phyloP scores from a whole-genome alignment of 257 asterid species.

The Pogostemon cablin region DNA sequence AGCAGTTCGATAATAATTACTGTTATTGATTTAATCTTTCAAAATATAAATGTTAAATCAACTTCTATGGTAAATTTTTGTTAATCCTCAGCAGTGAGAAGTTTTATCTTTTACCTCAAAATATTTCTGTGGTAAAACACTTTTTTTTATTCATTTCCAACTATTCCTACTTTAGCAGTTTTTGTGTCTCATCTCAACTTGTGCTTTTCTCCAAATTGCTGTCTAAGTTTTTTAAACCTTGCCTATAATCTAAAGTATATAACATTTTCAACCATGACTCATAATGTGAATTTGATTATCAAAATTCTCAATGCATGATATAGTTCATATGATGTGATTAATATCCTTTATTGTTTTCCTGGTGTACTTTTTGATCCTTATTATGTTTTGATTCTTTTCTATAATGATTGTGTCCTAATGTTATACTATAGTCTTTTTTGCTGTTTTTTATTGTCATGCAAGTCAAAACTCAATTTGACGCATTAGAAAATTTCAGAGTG shows the following conservation, averaged over 20 bases:
- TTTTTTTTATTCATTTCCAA: not conserved
- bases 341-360: not conserved
- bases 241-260: not conserved
- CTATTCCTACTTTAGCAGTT: not conserved
- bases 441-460: slow-evolving; percentile 1
- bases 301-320: not conserved
- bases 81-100: not conserved
- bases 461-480: slow-evolving; percentile 32
- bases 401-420: not conserved
- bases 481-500: slow-evolving; percentile 61
- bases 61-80: not conserved
- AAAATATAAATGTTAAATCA: not conserved
- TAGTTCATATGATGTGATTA: not conserved
- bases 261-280: not conserved
- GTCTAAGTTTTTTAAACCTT: not conserved
- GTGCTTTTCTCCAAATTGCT: not conserved
- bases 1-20: not conserved
- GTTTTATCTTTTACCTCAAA: not conserved
- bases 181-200: not conserved
- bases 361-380: not conserved
- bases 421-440: not conserved
- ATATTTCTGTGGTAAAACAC: not conserved
- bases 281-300: not conserved
- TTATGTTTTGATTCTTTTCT: not conserved
- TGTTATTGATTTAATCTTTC: slow-evolving; percentile 7